Evolutionary conservation across 2,329 filamentous ascomycete genomes (phyloP), one percentile per base, ranked within the genome.

Genomic region (Trichophyton rubrum): DNA sequence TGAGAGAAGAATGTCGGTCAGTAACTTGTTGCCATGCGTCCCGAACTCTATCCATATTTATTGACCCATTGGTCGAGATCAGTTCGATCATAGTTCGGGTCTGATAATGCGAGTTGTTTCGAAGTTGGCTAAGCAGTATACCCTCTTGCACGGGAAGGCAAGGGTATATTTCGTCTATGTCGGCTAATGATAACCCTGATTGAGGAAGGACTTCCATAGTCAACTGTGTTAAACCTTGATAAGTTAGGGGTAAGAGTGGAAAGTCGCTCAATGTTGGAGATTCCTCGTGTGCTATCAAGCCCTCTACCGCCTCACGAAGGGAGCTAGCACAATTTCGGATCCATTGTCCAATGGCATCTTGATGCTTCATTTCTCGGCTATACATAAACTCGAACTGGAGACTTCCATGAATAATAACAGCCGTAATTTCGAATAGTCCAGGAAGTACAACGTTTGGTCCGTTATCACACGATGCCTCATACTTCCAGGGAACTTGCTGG

Each of bases 351-450:
- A 81, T 77, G 0, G 67, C 66, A 1, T 71, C 65, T 61, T 80
- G 77, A 62, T 80, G 76, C 8, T 67, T 66, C 76, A 80, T 80
- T 33, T 72, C 68, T 13, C 72, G 71, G 64, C 80, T 81, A 68
- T 78, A 80, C 0, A 78, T 77, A 65, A 81, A 81, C 0, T 74
- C 75, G 58, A 81, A 77, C 7, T 77, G 74, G 24, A 81, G 70
- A 13, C 68, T 69, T 0, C 76, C 78, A 58, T 75, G 72, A 13
- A 76, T 75, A 2, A 80, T 73, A 59, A 79, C 75, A 0, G 79
- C 79, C 0, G 78, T 78, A 41, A 81, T 78, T 62, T 82, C 80
- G 61, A 82, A 78, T 0, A 82, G 70, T 3, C 74, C 77, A 62
- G 79, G 78, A 2, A 77, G 74, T 8, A 75, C 76, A 9, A 77